These are phyloP conservation scores for Colletotrichum endophyticum DNA, from an alignment of 2,329 filamentous ascomycete species.

Conservation along the genomic window DNA sequence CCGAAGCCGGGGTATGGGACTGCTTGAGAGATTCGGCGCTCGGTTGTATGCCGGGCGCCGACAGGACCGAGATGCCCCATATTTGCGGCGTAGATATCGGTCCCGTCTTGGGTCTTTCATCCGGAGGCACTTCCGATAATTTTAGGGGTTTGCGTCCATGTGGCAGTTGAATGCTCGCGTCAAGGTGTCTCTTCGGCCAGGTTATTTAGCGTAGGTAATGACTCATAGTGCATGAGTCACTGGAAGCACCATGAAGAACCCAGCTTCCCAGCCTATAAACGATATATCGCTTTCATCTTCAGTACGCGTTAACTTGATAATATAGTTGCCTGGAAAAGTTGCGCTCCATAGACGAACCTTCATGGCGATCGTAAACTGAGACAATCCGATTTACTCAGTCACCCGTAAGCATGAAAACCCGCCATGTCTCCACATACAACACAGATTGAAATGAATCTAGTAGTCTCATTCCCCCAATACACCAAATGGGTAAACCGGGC, in stretches of 20 bases:
- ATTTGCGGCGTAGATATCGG: background rate
- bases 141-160: background rate
- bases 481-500: background rate
- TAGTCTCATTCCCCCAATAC: background rate
- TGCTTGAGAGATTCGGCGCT: background rate
- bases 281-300: background rate
- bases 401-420: background rate
- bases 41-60: background rate
- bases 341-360: background rate
- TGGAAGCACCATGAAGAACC: background rate
- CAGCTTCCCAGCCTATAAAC: background rate
- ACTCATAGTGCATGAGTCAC: background rate
- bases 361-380: background rate
- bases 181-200: background rate
- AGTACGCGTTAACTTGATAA: background rate
- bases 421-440: background rate
- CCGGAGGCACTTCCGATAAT: background rate
- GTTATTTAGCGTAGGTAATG: too few relatives aligned
- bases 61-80: background rate
- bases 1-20: fast-evolving
- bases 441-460: background rate
- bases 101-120: background rate
- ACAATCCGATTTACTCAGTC: background rate
- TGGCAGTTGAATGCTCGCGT: background rate
- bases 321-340: background rate